A percentile compares a stretch with the other conserved stretches of the same genome.
phyloP scores from a whole-genome alignment of 768 basidiomycete genomes.

The Sporobolomyces phaffii region DNA sequence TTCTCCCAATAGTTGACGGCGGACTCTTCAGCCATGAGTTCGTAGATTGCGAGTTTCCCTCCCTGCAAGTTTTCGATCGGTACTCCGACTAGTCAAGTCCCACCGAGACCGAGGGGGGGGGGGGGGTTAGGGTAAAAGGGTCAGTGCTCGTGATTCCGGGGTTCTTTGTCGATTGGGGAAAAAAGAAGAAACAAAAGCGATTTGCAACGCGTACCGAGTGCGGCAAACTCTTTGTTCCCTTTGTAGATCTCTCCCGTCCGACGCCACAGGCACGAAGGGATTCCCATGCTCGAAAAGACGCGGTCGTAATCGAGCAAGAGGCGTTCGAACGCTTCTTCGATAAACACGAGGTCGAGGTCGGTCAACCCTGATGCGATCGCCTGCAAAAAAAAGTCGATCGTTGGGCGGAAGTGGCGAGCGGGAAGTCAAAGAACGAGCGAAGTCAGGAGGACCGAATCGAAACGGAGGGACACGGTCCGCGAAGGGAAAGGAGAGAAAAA shows the following conservation, averaged over 20 bases:
- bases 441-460: too few relatives aligned
- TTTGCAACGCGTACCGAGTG: constrained; percentile 57
- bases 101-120: too few relatives aligned
- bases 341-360: constrained; percentile 89
- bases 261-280: constrained; percentile 93
- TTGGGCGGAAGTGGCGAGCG: too few relatives aligned
- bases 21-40: constrained; percentile 94
- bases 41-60: constrained; percentile 91
- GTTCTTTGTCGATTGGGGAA: background rate
- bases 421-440: background rate
- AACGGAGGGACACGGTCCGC: too few relatives aligned
- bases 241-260: constrained; percentile 98
- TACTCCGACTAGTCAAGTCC: constrained; percentile 58
- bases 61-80: constrained; percentile 85
- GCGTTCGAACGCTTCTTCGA: constrained; percentile 95
- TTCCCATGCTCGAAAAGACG: constrained; percentile 85
- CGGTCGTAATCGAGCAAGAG: constrained; percentile 91
- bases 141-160: too few relatives aligned
- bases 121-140: too few relatives aligned
- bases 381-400: too few relatives aligned
- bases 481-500: background rate
- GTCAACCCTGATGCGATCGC: constrained; percentile 70
- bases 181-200: background rate
- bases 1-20: constrained; percentile 99
- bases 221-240: constrained; percentile 90